phyloP scores from a whole-genome alignment of 768 basidiomycete species.

The Suillus bovinus region DNA sequence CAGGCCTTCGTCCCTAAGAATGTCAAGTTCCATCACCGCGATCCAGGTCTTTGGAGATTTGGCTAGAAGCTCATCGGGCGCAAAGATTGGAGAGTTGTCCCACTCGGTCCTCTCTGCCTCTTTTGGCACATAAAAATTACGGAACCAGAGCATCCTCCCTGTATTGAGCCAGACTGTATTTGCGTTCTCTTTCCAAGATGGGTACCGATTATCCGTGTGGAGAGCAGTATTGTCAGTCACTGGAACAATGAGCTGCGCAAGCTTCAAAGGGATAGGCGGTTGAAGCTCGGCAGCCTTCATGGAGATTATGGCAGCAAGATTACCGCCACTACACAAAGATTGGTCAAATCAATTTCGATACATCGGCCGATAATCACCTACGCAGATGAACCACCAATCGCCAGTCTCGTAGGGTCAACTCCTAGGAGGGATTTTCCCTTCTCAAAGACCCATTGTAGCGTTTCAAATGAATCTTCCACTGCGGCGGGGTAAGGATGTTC shows the following conservation, averaged over 20 bases:
- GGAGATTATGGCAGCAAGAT: constrained; percentile 66
- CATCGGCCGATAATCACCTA: constrained; percentile 20
- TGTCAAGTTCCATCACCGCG: constrained; percentile 66
- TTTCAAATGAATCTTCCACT: constrained; percentile 35
- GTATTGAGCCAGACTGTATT: constrained; percentile 62
- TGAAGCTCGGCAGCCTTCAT: constrained; percentile 57
- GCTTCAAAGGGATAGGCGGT: constrained; percentile 53
- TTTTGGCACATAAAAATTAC: constrained; percentile 66
- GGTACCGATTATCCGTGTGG: constrained; percentile 38
- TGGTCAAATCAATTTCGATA: neutral
- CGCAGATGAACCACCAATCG: constrained; percentile 78
- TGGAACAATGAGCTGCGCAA: constrained; percentile 72
- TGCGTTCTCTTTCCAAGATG: constrained; percentile 59
- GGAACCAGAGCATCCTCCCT: constrained; percentile 75
- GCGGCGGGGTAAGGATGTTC: constrained; percentile 35
- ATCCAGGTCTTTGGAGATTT: constrained; percentile 64
- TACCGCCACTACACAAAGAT: constrained; percentile 58
- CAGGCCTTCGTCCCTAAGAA: constrained; percentile 68
- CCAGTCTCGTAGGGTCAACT: constrained; percentile 52
- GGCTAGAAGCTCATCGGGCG: constrained; percentile 54
- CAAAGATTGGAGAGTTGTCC: constrained; percentile 73
- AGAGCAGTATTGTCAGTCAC: constrained; percentile 73
- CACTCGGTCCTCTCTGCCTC: constrained; percentile 59
- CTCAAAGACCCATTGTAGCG: constrained; percentile 35
- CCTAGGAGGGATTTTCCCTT: constrained; percentile 49